Conservation (phyloP, 441 rosid species). For the Geranium incanum region DNA sequence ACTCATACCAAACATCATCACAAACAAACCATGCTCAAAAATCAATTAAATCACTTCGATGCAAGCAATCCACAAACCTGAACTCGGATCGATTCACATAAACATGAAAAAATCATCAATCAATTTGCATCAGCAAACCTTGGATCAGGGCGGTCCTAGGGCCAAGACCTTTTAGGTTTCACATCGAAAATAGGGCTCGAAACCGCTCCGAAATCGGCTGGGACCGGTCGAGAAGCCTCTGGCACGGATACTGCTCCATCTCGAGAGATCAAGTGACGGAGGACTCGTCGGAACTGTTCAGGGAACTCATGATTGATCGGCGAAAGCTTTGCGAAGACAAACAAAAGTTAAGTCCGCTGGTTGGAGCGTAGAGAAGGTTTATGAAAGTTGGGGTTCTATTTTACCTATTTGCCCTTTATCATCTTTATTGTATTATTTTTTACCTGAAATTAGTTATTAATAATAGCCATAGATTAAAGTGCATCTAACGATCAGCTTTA, state of each 20-base stretch:
- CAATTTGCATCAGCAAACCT: conserved; percentile 28
- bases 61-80: background rate
- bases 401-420: no score
- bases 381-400: no score
- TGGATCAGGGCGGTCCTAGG: conserved; percentile 68
- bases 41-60: background rate
- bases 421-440: no score
- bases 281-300: conserved; percentile 11
- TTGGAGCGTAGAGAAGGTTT: no score
- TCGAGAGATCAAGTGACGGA: conserved; percentile 17
- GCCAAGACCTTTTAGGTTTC: conserved; percentile 75
- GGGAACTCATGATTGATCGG: conserved; percentile 24
- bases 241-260: conserved; percentile 64
- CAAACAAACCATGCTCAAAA: background rate
- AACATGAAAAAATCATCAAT: no score
- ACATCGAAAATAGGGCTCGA: conserved; percentile 86
- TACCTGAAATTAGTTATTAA: no score
- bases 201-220: conserved; percentile 80
- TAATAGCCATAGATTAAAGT: no score
- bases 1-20: background rate
- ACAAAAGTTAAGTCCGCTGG: no score
- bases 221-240: conserved; percentile 47
- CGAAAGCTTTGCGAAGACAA: background rate
- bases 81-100: background rate
- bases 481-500: no score